These are phyloP conservation scores for Jaminaea rosea DNA, from an alignment of 1,284 basidiomycete genomes.

Conservation along the genomic window DNA sequence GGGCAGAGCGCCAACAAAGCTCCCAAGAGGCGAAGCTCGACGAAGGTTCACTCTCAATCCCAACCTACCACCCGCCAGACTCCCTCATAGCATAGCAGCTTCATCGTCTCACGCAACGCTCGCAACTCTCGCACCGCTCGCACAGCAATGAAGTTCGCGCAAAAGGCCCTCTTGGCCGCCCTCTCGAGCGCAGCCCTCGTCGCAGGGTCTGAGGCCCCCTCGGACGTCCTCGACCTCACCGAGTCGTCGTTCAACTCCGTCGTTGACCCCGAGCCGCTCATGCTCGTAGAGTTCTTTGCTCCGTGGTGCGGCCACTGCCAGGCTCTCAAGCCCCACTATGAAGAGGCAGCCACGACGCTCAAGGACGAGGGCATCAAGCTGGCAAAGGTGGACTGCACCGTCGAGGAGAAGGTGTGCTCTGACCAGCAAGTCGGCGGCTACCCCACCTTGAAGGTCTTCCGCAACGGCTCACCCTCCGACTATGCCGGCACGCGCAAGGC, in stretches of 20 bases:
- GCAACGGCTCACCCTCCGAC: constrained; percentile 62
- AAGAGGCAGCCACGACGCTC: constrained; percentile 85
- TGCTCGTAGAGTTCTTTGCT: constrained; percentile 92
- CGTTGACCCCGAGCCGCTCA: constrained; percentile 62
- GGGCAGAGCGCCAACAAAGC: no score
- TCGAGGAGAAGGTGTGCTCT: constrained; percentile 51
- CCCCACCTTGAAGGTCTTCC: constrained; percentile 86
- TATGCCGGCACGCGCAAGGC: constrained; percentile 85
- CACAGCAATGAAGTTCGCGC: no score
- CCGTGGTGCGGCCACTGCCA: constrained; percentile 75
- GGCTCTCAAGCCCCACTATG: constrained; percentile 65
- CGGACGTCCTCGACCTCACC: constrained; percentile 75
- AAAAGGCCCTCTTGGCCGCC: no score
- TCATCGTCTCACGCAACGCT: no score
- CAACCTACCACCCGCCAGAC: no score
- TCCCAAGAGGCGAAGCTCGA: no score
- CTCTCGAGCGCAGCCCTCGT: neutral
- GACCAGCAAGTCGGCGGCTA: constrained; percentile 77
- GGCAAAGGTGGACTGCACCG: constrained; percentile 64
- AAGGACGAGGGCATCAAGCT: constrained; percentile 78
- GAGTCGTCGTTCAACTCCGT: constrained; percentile 62
- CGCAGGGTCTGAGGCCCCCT: constrained; percentile 49
- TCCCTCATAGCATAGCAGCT: no score
- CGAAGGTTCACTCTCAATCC: no score
- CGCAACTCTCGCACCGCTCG: no score